Evolutionary conservation across 208 protist species (phyloP), one percentile per base, ranked within the genome.

Genomic region (Sergeia podlipaevii): DNA sequence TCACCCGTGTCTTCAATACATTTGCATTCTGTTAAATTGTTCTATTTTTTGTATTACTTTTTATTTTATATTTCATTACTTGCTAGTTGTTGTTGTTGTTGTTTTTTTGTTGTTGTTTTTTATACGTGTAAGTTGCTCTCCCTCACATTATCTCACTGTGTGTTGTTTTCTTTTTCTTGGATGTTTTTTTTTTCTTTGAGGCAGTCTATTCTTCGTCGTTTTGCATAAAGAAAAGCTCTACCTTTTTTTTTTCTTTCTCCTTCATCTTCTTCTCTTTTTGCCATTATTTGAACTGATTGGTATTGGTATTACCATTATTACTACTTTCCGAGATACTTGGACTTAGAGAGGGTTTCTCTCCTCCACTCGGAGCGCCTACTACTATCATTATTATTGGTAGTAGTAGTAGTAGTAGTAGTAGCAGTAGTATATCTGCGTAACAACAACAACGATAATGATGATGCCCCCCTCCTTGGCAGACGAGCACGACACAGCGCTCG

Each of bases 21-120:
- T n/a, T n/a, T n/a, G n/a, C n/a, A n/a, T n/a, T n/a, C n/a, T 30
- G 4, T 37, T 15, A 18, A 51, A 7, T 10, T 47, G 15, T 33
- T 44, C 36, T 23, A 30, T 34, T 38, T 58, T 37, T 24, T 67
- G 38, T 47, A 4, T 46, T 64, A 1, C 4, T 54, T 28, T 63
- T 45, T 20, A 49, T 21, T 38, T 51, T 10, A n/a, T 11, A 17
- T 46, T 36, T n/a, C n/a, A n/a, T n/a, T n/a, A n/a, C 10, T 48
- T 18, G 26, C 33, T 15, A n/a, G 23, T 51, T 26, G 7, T 29
- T 20, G 39, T 54, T 20, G n/a, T 47, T 44, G n/a, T 62, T 52
- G 43, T 6, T 62, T 37, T 50, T 52, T 15, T 33, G 4, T 30
- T 37, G 10, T 10, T 34, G 5, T 46, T 46, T 11, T 18, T 2